A percentile compares a stretch with the other conserved stretches of the same genome.
Conservation (phyloP, 805 yeast genomes). For the Dipodascopsis tothii region DNA sequence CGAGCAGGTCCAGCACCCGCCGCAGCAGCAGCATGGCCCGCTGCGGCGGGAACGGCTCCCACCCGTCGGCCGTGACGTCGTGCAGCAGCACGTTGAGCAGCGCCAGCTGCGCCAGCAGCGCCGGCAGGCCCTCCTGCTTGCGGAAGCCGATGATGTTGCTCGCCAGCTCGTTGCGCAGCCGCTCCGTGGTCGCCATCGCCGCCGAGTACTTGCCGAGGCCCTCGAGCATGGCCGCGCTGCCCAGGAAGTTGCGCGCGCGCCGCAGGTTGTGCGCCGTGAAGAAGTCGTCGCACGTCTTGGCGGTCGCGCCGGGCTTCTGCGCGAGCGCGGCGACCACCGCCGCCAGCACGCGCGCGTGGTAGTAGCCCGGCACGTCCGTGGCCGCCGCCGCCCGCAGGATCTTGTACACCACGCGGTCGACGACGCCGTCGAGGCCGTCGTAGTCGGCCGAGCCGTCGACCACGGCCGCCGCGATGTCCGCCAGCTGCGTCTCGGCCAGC, state of each 20-base stretch:
- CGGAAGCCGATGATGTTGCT: constrained; percentile 57
- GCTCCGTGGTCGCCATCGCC: constrained; percentile 37
- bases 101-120: constrained; percentile 43
- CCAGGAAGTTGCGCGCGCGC: background rate
- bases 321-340: constrained; percentile 6
- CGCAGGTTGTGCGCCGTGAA: constrained; percentile 11
- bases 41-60: constrained; percentile 51
- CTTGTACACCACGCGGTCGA: background rate
- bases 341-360: constrained; percentile 12
- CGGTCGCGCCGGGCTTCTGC: constrained; percentile 9
- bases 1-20: constrained; percentile 47
- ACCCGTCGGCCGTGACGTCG: constrained; percentile 27
- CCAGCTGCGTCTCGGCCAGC: background rate
- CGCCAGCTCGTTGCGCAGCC: constrained; percentile 52
- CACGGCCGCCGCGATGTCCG: background rate
- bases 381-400: background rate
- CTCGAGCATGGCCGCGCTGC: constrained; percentile 11
- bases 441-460: background rate
- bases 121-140: background rate
- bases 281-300: constrained; percentile 10
- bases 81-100: constrained; percentile 40
- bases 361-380: background rate
- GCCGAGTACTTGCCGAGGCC: constrained; percentile 33
- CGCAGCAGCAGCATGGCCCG: constrained; percentile 56
- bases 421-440: background rate